Evolutionary conservation across 805 yeast genomes (phyloP).

Genomic region (Kodamaea kakaduensis): DNA sequence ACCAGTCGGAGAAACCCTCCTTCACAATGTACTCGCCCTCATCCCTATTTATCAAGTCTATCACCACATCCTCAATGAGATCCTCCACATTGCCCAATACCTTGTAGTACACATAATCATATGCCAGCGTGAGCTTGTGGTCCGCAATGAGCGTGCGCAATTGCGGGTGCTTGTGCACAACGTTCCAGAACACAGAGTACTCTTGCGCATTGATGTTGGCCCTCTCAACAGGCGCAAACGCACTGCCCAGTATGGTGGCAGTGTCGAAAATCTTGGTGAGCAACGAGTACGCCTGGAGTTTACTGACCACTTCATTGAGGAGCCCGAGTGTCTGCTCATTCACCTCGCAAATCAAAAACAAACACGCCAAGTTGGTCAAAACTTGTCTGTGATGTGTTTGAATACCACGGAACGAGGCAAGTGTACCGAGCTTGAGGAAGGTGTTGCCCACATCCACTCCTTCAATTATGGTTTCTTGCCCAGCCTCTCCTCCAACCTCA

Average conservation of each 20-base stretch:
- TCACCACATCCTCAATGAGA: slow-evolving; percentile 34
- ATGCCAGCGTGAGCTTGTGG: slow-evolving; percentile 21
- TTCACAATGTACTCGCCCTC: slow-evolving; percentile 40
- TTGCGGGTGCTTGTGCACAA: slow-evolving; percentile 18
- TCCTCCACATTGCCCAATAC: slow-evolving; percentile 20
- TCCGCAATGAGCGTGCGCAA: slow-evolving; percentile 17
- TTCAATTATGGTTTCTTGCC: too few species aligned
- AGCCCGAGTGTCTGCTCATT: slow-evolving; percentile 24
- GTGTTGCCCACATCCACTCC: slow-evolving; percentile 7
- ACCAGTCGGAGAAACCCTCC: slow-evolving; percentile 17
- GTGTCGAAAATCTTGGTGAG: slow-evolving; percentile 25
- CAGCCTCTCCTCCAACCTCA: too few species aligned
- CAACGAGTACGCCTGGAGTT: slow-evolving; percentile 24
- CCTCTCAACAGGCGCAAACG: background rate
- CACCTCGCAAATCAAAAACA: slow-evolving; percentile 32
- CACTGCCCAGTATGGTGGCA: slow-evolving; percentile 14
- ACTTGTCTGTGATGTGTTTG: slow-evolving; percentile 25
- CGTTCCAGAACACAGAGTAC: slow-evolving; percentile 29
- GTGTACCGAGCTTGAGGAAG: slow-evolving; percentile 22
- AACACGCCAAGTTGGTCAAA: slow-evolving; percentile 25
- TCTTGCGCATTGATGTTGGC: slow-evolving; percentile 16
- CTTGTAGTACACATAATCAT: slow-evolving; percentile 21
- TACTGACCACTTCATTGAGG: slow-evolving; percentile 20
- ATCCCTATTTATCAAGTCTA: slow-evolving; percentile 26
- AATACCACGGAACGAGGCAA: slow-evolving; percentile 27